These are phyloP conservation scores for Chlamydomonas reinhardtii DNA, from an alignment of 163 green algal species.

Conservation along the genomic window DNA sequence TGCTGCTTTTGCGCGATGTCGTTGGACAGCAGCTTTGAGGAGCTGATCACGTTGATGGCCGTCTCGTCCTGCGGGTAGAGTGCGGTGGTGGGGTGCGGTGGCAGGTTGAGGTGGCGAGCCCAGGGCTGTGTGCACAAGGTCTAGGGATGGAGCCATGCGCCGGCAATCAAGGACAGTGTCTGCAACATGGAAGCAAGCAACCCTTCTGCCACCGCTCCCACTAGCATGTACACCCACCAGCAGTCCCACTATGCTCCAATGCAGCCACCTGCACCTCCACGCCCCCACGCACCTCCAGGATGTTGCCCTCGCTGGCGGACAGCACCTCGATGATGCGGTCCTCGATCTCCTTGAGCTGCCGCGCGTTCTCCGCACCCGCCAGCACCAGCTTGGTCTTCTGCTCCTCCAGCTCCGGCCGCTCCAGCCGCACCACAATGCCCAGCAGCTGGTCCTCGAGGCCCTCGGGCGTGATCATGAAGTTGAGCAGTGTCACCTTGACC, in stretches of 20 bases:
- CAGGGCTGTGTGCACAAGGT: no score
- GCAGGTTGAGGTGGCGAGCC: neutral
- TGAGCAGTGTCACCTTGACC: slow-evolving; percentile 83
- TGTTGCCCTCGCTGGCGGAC: slow-evolving; percentile 65
- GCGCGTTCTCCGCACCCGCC: slow-evolving; percentile 77
- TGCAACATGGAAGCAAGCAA: no score
- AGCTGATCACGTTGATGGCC: slow-evolving; percentile 70
- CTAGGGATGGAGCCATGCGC: no score
- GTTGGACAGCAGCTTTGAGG: slow-evolving; percentile 77
- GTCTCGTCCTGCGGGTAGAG: slow-evolving; percentile 57
- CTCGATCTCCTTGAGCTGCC: slow-evolving; percentile 83
- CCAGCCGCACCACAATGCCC: slow-evolving; percentile 80
- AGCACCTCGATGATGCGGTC: slow-evolving; percentile 84
- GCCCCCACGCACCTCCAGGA: slow-evolving; percentile 54
- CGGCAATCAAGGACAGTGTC: no score
- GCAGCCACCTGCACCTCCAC: no score
- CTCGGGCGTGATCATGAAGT: slow-evolving; percentile 86
- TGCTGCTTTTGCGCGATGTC: slow-evolving; percentile 83
- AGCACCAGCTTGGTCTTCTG: slow-evolving; percentile 63
- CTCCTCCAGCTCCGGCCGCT: slow-evolving; percentile 86
- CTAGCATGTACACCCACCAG: no score
- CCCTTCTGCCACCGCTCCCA: no score
- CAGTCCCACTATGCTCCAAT: no score
- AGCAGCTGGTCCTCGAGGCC: slow-evolving; percentile 89
- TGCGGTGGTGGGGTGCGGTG: neutral